These are phyloP conservation scores for Sporisorium reilianum DNA, from an alignment of 1,284 basidiomycete genomes.

Conservation along the genomic window DNA sequence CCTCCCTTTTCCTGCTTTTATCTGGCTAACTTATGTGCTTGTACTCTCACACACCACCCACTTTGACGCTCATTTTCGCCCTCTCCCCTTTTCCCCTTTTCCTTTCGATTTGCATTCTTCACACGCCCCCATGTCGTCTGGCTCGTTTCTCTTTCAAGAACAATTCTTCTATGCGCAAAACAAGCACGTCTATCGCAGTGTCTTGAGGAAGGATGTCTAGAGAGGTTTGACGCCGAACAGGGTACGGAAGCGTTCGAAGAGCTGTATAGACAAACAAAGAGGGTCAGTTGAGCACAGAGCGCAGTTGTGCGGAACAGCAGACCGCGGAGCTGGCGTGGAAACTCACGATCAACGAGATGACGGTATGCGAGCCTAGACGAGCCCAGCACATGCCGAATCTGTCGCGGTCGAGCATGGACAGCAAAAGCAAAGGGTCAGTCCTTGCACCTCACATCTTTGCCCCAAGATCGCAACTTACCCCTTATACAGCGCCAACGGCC, in stretches of 20 bases:
- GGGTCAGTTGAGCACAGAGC: not conserved
- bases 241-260: slow-evolving; percentile 57
- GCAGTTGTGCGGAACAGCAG: not conserved
- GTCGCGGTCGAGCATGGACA: not conserved
- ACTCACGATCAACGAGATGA: slow-evolving; percentile 56
- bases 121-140: slow-evolving; percentile 2
- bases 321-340: not conserved
- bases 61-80: slow-evolving; percentile 2
- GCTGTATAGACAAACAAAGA: slow-evolving; percentile 14
- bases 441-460: not conserved
- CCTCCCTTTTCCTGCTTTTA: not conserved
- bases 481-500: slow-evolving; percentile 57
- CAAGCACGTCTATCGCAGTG: slow-evolving; percentile 4
- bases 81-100: not conserved
- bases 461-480: slow-evolving; percentile 24
- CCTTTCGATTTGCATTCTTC: slow-evolving; percentile 7
- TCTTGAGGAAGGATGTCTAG: slow-evolving; percentile 6
- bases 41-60: slow-evolving; percentile 6
- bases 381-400: slow-evolving; percentile 62
- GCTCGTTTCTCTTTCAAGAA: slow-evolving; percentile 21
- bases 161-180: slow-evolving; percentile 26
- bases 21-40: not conserved
- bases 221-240: slow-evolving; percentile 60
- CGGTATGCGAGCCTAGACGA: slow-evolving; percentile 55
- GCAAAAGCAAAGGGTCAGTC: not conserved